Evolutionary conservation across 2,329 filamentous ascomycete species (phyloP), one percentile per base, ranked within the genome.

Genomic region (Paecilomyces niveus): DNA sequence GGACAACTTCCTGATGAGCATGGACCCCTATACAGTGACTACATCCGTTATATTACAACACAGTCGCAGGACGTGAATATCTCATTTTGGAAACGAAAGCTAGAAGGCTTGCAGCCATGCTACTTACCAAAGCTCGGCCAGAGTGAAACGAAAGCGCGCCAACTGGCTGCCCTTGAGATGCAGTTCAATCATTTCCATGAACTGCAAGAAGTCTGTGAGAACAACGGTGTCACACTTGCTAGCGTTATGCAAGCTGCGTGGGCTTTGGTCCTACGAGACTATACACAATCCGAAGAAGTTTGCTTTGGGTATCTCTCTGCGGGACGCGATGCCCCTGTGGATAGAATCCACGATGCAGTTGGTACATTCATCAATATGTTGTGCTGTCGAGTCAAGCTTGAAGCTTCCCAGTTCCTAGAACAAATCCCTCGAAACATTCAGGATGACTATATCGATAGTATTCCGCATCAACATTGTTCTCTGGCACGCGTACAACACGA

Each of bases 311-410:
- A 75, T 53, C 64, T 74, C 3, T 70, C 71, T 8, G 72, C 75
- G 18, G 74, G 76, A 15, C 68, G 76, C 57, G 79, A 82, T 62
- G 70, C 77, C 13, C 76, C 77, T 2, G 67, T 82, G 8, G 66
- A 73, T 4, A 73, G 73, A 1, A 77, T 82, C 10, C 71, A 80
- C 54, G 72, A 76, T 26, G 76, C 76, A 21, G 75, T 81, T 51
- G 80, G 80, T 3, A 70, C 74, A 13, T 80, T 83, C 54, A 80
- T 84, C 59, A 83, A 82, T 57, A 83, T 84, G 76, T 73, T 85
- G 2, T 78, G 81, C 53, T 82, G 77, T 59, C 76, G 78, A 5
- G 70, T 83, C 3, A 71, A 57, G 62, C 80, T 66, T 58, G 68
- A 54, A 57, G 69, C 64, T 57, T 73, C 53, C 57, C 72, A 65